Conservation (phyloP, 1,284 basidiomycete genomes). For the Gomphus sp. region DNA sequence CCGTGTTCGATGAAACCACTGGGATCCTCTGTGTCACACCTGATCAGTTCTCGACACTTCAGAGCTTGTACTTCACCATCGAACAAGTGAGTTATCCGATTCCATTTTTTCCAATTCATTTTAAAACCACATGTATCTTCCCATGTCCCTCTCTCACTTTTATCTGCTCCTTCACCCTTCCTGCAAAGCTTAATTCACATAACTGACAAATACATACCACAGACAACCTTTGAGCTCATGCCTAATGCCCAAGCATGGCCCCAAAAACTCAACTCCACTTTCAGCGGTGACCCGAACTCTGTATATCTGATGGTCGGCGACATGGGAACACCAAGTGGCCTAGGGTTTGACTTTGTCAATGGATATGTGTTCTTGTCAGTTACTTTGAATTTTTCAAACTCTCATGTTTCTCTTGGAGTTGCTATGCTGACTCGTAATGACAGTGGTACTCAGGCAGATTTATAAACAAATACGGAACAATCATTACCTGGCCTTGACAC, state of each 20-base stretch:
- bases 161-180: too few species aligned
- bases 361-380: slow-evolving; percentile 39
- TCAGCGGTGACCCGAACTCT: slow-evolving; percentile 28
- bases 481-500: too few species aligned
- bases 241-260: slow-evolving; percentile 29
- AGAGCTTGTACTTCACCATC: slow-evolving; percentile 14
- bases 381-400: too few species aligned
- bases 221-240: slow-evolving; percentile 16
- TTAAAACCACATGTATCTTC: too few species aligned
- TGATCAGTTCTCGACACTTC: slow-evolving; percentile 9
- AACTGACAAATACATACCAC: neutral
- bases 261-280: slow-evolving; percentile 29
- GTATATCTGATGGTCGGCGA: slow-evolving; percentile 39
- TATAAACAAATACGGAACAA: too few species aligned
- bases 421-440: neutral
- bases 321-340: slow-evolving; percentile 15
- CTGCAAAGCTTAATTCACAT: neutral
- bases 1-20: slow-evolving; percentile 12
- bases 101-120: too few species aligned
- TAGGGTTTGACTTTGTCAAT: slow-evolving; percentile 29
- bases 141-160: too few species aligned
- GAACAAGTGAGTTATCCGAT: neutral
- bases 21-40: slow-evolving; percentile 13
- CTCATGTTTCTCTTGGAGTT: too few species aligned
- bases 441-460: too few species aligned